Conservation (phyloP, 2,329 filamentous ascomycete species). For the Setomelanomma holmii region DNA sequence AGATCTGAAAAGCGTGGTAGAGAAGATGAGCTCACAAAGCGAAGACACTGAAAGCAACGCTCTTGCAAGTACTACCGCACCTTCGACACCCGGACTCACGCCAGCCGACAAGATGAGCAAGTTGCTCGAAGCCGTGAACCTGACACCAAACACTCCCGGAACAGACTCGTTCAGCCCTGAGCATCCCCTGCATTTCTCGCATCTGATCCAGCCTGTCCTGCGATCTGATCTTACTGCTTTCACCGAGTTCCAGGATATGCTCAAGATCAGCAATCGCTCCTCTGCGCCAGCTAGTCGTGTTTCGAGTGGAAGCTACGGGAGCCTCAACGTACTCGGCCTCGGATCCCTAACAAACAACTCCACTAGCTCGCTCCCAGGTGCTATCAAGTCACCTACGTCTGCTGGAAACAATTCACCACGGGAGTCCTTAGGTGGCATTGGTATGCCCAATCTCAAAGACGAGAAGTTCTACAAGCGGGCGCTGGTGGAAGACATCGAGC, state of each 20-base stretch:
- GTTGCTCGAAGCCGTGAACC: constrained; percentile 66
- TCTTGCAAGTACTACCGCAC: constrained; percentile 69
- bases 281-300: constrained; percentile 69
- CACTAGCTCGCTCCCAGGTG: constrained; percentile 59
- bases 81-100: constrained; percentile 77
- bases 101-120: constrained; percentile 64
- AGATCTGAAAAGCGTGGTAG: constrained; percentile 91
- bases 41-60: constrained; percentile 74
- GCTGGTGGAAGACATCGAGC: constrained; percentile 90
- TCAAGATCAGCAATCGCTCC: constrained; percentile 67
- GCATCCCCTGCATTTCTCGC: constrained; percentile 75
- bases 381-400: constrained; percentile 56
- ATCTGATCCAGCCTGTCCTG: constrained; percentile 82
- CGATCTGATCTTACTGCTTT: constrained; percentile 82
- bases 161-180: constrained; percentile 64
- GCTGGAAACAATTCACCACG: constrained; percentile 45
- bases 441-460: constrained; percentile 76
- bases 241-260: constrained; percentile 82
- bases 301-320: constrained; percentile 74
- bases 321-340: constrained; percentile 66
- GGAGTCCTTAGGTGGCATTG: constrained; percentile 30
- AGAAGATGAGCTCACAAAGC: constrained; percentile 76
- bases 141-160: constrained; percentile 58
- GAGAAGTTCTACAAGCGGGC: constrained; percentile 93
- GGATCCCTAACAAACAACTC: constrained; percentile 60